Conservation (phyloP, 352 stramenopile species). For the Phytophthora quininea region DNA sequence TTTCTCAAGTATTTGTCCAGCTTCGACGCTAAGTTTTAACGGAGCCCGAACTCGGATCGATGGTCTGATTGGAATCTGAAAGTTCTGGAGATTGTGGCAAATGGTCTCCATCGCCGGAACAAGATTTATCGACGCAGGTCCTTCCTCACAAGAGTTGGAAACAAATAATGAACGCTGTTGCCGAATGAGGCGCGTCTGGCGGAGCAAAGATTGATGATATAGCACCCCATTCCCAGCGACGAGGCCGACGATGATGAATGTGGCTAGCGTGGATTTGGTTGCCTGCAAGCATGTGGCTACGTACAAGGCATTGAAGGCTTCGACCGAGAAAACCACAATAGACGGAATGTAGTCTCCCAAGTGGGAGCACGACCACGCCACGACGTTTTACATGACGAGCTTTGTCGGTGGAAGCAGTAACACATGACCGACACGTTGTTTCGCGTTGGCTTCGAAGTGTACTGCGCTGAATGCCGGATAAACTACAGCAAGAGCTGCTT, state of each 20-base stretch:
- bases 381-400: conserved; percentile 31
- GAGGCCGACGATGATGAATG: conserved; percentile 23
- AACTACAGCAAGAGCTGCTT: conserved; percentile 20
- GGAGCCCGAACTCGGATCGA: conserved; percentile 15
- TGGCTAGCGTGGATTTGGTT: conserved; percentile 25
- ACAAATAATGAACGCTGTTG: neutral
- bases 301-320: conserved; percentile 42
- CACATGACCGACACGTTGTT: conserved; percentile 13
- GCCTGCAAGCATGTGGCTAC: conserved; percentile 34
- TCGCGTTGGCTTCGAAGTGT: conserved; percentile 6
- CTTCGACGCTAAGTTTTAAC: conserved; percentile 8
- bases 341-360: conserved; percentile 35
- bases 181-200: conserved; percentile 7
- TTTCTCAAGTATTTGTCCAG: conserved; percentile 6
- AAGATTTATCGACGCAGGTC: neutral
- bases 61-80: conserved; percentile 8
- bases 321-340: conserved; percentile 37
- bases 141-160: neutral
- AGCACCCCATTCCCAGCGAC: conserved; percentile 18
- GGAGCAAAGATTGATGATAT: conserved; percentile 6
- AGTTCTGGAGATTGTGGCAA: conserved; percentile 5
- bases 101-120: conserved; percentile 1
- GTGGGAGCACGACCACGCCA: conserved; percentile 17
- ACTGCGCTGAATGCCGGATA: conserved; percentile 25
- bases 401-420: conserved; percentile 25